phyloP scores from a whole-genome alignment of 2,329 filamentous ascomycete genomes.

The Stromatinia cepivora region DNA sequence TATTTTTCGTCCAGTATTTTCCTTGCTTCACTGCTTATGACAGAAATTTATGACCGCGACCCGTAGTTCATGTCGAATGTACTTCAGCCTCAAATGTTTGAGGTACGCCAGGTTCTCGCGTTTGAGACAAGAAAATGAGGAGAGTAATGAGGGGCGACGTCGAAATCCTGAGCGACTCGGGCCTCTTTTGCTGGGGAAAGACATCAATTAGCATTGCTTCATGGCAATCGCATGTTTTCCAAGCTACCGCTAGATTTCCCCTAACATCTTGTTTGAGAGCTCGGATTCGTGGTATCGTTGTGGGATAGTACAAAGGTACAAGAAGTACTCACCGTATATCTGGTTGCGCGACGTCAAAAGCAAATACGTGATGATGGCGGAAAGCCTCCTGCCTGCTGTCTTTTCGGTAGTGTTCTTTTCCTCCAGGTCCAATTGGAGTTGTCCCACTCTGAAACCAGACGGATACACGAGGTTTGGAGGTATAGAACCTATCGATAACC shows the following conservation, averaged over 20 bases:
- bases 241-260: slow-evolving; percentile 1
- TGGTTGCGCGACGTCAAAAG: slow-evolving; percentile 21
- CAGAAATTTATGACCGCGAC: slow-evolving; percentile 10
- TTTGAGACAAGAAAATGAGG: slow-evolving; percentile 5
- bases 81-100: slow-evolving; percentile 23
- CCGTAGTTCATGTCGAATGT: slow-evolving; percentile 23
- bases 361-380: slow-evolving; percentile 14
- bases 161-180: background rate
- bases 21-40: slow-evolving; percentile 21
- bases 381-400: slow-evolving; percentile 7
- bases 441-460: slow-evolving; percentile 23
- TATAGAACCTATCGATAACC: slow-evolving; percentile 15
- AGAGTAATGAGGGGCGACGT: slow-evolving; percentile 12
- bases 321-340: slow-evolving; percentile 22
- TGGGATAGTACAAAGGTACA: slow-evolving; percentile 10
- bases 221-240: slow-evolving; percentile 16
- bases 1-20: background rate
- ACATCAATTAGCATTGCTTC: slow-evolving; percentile 17
- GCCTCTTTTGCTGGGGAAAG: slow-evolving; percentile 1
- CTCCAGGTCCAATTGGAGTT: slow-evolving; percentile 17
- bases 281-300: background rate
- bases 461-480: slow-evolving; percentile 11
- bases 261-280: slow-evolving; percentile 9
- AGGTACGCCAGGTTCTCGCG: slow-evolving; percentile 11
- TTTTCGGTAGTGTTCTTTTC: slow-evolving; percentile 5